Evolutionary conservation across 331 rosid genomes (phyloP).

Genomic region (Malus hybrid): DNA sequence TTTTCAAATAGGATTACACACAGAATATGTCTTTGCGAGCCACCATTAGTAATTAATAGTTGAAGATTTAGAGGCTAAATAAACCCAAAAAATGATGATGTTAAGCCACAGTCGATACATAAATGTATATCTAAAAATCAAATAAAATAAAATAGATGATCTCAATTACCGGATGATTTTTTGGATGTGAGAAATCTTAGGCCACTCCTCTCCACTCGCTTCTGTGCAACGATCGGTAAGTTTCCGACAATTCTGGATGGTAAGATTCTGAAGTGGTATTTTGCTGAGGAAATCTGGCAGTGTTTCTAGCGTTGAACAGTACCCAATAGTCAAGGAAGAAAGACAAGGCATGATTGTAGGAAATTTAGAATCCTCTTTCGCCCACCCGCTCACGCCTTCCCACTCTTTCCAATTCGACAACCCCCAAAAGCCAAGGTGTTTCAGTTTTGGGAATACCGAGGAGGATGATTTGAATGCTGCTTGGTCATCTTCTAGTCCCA

Average conservation of each 20-base stretch:
- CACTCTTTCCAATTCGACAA: not conserved
- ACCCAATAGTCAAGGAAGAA: not conserved
- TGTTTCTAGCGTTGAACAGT: accelerated
- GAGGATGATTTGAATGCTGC: not conserved
- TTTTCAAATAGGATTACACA: no score
- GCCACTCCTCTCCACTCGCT: not conserved
- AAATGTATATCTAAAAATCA: no score
- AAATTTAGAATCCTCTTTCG: not conserved
- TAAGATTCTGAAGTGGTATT: not conserved
- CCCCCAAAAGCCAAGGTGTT: accelerated
- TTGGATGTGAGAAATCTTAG: not conserved
- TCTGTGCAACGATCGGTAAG: not conserved
- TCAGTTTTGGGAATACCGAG: not conserved
- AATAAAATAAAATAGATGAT: no score
- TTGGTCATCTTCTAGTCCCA: not conserved
- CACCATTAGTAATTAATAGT: no score
- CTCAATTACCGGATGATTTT: not conserved
- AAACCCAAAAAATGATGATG: no score
- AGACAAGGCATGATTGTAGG: not conserved
- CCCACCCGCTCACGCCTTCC: not conserved
- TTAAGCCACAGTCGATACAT: no score
- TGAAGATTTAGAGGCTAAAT: no score
- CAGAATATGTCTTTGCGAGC: no score
- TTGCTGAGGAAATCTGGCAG: not conserved
- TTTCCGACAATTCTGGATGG: accelerated